Evolutionary conservation across 257 asterid genomes (phyloP).

Genomic region (Scutellaria barbata): DNA sequence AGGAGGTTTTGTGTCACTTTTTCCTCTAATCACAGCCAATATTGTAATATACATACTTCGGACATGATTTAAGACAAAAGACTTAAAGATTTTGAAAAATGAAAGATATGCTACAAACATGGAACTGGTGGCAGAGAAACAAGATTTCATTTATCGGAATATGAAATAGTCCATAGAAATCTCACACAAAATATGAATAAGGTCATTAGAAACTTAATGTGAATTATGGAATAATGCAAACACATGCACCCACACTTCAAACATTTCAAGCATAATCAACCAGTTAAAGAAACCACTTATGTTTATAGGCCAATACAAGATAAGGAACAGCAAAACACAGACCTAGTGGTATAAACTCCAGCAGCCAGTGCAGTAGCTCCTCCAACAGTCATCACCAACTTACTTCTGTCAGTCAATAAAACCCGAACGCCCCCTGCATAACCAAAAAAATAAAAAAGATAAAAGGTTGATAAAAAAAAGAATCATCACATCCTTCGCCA

Average conservation of each 20-base stretch:
- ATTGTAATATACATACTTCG: conserved; percentile 19
- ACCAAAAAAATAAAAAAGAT: conserved; percentile 21
- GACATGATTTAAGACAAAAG: neutral
- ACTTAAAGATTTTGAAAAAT: neutral
- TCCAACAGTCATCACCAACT: conserved; percentile 85
- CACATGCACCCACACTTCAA: conserved; percentile 1
- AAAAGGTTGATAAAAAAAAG: conserved; percentile 24
- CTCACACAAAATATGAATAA: neutral
- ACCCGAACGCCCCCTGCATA: conserved; percentile 78
- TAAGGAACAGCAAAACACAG: conserved; percentile 24
- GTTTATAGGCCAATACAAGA: conserved; percentile 6
- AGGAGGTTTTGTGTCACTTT: neutral
- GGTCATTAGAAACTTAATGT: conserved; percentile 15
- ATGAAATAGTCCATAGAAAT: neutral
- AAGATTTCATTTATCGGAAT: neutral
- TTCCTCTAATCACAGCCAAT: conserved; percentile 1
- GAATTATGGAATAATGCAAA: conserved; percentile 22
- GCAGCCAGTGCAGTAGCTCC: conserved; percentile 99
- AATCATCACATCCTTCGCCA: neutral
- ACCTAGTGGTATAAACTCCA: conserved; percentile 98
- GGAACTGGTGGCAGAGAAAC: conserved; percentile 5
- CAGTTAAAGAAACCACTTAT: neutral
- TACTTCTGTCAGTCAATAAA: conserved; percentile 86
- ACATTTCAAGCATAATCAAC: conserved; percentile 15
- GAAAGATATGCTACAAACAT: neutral